These are phyloP conservation scores for Wickerhamomyces bovis DNA, from an alignment of 805 yeast species.

Conservation along the genomic window DNA sequence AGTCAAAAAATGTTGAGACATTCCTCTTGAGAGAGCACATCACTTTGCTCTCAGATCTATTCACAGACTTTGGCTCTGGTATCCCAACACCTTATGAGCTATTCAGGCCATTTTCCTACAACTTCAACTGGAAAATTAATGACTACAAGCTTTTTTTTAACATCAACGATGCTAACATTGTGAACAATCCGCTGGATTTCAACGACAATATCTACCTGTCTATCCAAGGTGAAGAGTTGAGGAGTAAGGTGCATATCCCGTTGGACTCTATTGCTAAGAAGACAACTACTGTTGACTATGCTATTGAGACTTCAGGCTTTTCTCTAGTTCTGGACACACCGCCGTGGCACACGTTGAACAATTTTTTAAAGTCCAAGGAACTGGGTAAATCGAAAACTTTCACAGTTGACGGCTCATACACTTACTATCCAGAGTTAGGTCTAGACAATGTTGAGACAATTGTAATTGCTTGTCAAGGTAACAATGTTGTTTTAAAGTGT, in stretches of 20 bases:
- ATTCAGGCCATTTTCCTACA: constrained; percentile 67
- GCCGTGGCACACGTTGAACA: constrained; percentile 83
- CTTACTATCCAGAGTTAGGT: constrained; percentile 52
- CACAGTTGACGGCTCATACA: constrained; percentile 56
- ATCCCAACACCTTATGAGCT: constrained; percentile 65
- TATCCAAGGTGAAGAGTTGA: constrained; percentile 56
- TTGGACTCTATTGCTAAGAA: constrained; percentile 45
- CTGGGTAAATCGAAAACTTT: constrained; percentile 68
- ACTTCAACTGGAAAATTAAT: constrained; percentile 53
- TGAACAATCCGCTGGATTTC: constrained; percentile 82
- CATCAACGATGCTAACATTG: constrained; percentile 81
- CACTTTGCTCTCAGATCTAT: constrained; percentile 61
- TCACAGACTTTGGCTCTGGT: constrained; percentile 73
- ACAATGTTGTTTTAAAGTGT: constrained; percentile 58
- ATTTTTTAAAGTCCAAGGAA: constrained; percentile 55
- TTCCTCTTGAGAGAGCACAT: constrained; percentile 81
- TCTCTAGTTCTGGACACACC: constrained; percentile 70
- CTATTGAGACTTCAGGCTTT: constrained; percentile 50
- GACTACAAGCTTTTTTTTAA: constrained; percentile 61
- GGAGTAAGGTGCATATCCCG: constrained; percentile 50
- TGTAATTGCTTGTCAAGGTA: constrained; percentile 57
- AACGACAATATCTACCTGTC: constrained; percentile 74
- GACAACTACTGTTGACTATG: constrained; percentile 45
- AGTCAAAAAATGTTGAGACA: constrained; percentile 45
- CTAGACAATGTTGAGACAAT: constrained; percentile 66